Conservation (phyloP, 257 asterid species). For the Jacaranda mimosifolia region DNA sequence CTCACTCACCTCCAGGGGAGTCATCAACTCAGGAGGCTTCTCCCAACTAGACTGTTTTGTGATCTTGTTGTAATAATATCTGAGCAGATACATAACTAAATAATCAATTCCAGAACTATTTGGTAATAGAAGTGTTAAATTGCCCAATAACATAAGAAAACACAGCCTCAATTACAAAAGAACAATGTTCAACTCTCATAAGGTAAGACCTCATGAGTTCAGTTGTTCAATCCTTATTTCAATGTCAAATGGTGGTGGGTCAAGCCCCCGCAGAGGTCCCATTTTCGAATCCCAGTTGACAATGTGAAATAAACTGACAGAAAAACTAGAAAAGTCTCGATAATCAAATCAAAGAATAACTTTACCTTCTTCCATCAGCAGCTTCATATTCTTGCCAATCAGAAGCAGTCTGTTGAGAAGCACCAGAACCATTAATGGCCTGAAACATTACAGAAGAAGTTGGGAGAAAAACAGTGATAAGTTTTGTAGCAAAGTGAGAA, state of each 20-base stretch:
- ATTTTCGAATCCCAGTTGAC: conserved; percentile 8
- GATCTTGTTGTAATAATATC: conserved; percentile 88
- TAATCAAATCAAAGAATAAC: conserved; percentile 22
- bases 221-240: conserved; percentile 11
- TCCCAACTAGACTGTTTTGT: conserved; percentile 98
- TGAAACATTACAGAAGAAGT: conserved; percentile 23
- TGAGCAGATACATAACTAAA: conserved; percentile 41
- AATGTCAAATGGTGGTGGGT: conserved; percentile 30
- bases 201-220: conserved; percentile 17
- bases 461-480: conserved; percentile 4
- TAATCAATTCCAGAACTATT: conserved; percentile 20
- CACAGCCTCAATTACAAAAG: conserved; percentile 1
- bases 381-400: conserved; percentile 97
- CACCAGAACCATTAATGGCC: conserved; percentile 54
- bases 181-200: conserved; percentile 24
- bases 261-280: conserved; percentile 7
- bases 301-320: not conserved
- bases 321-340: conserved; percentile 18
- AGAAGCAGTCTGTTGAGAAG: conserved; percentile 65
- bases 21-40: conserved; percentile 95
- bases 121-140: conserved; percentile 8
- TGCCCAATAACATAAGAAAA: not conserved
- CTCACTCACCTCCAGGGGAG: conserved; percentile 88
- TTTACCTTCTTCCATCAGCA: conserved; percentile 92
- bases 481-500: conserved; percentile 19